Percentiles rank a stretch among this genome's conserved stretches.
phyloP scores from a whole-genome alignment of 345 rosid species.

The Gossypium mustelinum region DNA sequence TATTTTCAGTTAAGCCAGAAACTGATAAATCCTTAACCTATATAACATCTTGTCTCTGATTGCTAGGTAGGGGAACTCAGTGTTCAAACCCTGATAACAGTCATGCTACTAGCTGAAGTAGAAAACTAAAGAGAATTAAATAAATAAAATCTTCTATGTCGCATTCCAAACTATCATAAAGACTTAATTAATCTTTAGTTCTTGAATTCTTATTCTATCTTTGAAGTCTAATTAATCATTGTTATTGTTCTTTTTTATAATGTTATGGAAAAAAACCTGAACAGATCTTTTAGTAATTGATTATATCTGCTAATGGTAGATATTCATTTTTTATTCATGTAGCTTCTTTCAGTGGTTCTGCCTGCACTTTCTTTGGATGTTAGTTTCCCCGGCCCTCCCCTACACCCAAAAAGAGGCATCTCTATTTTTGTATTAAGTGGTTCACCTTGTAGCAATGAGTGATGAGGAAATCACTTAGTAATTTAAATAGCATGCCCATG shows the following conservation, averaged over 20 bases:
- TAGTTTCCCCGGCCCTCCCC: background rate
- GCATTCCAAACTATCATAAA: background rate
- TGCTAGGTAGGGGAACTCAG: background rate
- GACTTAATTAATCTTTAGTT: background rate
- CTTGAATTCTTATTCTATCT: background rate
- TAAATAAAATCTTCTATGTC: background rate
- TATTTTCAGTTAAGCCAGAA: too few species aligned
- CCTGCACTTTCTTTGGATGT: background rate
- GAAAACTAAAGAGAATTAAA: background rate
- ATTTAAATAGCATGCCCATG: background rate
- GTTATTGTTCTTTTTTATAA: background rate
- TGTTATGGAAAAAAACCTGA: background rate
- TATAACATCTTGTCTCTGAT: background rate
- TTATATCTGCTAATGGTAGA: background rate
- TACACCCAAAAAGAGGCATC: too few species aligned
- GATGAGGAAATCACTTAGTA: background rate
- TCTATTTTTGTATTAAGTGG: too few species aligned
- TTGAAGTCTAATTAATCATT: background rate
- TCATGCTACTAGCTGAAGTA: background rate
- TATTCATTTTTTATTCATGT: background rate
- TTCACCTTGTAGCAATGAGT: background rate
- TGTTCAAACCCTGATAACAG: background rate
- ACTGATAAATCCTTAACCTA: background rate
- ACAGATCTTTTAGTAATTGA: background rate
- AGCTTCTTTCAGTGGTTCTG: background rate